phyloP scores from a whole-genome alignment of 768 basidiomycete genomes.

The Botryobasidium botryosum region DNA sequence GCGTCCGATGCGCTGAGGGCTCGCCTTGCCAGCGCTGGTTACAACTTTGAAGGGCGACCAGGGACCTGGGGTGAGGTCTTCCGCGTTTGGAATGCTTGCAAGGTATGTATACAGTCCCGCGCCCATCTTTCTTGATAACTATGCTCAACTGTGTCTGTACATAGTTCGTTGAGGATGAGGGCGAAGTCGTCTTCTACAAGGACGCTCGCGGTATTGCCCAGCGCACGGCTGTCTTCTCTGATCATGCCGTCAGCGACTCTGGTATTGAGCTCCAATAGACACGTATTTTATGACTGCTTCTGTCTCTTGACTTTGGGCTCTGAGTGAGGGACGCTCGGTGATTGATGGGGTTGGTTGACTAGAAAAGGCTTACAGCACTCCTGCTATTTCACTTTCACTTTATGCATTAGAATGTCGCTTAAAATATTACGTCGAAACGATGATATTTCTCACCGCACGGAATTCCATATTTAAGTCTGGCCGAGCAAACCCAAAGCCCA shows the following conservation, averaged over 20 bases:
- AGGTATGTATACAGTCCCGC: slow-evolving; percentile 24
- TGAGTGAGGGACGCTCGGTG: no score
- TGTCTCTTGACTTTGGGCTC: no score
- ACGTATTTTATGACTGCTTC: no score
- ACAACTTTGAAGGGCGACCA: slow-evolving; percentile 52
- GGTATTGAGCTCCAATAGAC: slow-evolving; percentile 38
- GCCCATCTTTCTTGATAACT: slow-evolving; percentile 1
- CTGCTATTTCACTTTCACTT: no score
- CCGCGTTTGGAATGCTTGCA: slow-evolving; percentile 65
- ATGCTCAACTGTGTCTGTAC: background rate
- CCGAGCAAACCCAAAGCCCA: no score
- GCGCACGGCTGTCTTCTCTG: slow-evolving; percentile 45
- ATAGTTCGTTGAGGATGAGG: slow-evolving; percentile 86
- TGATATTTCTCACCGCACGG: no score
- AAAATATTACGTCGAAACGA: no score
- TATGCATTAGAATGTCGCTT: no score
- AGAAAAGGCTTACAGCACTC: no score
- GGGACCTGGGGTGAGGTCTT: slow-evolving; percentile 68
- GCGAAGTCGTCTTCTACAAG: slow-evolving; percentile 82
- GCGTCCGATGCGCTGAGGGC: slow-evolving; percentile 72
- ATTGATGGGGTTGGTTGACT: no score
- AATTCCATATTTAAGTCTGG: no score
- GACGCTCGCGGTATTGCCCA: slow-evolving; percentile 66
- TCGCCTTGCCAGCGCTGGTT: slow-evolving; percentile 43
- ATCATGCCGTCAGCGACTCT: slow-evolving; percentile 43